Conservation (phyloP, 257 asterid species). For the Solanum dulcamara region DNA sequence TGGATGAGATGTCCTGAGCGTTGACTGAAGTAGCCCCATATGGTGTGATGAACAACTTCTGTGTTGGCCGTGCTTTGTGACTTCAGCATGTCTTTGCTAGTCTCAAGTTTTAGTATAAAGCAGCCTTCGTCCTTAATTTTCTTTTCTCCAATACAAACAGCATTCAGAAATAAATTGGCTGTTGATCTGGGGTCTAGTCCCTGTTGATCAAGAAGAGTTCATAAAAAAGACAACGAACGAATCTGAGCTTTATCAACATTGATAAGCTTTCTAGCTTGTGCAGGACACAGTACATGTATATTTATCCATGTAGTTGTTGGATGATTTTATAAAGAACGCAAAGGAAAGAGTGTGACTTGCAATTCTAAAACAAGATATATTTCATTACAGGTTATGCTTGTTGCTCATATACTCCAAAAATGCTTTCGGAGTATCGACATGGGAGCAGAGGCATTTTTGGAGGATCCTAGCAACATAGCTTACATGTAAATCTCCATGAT, state of each 20-base stretch:
- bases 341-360: background rate
- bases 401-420: background rate
- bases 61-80: conserved; percentile 70
- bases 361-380: background rate
- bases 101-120: conserved; percentile 61
- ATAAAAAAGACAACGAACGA: background rate
- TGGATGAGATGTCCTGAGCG: conserved; percentile 60
- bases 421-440: background rate
- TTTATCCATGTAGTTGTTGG: background rate
- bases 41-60: conserved; percentile 63
- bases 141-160: conserved; percentile 74
- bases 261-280: background rate
- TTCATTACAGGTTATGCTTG: background rate
- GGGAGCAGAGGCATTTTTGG: background rate
- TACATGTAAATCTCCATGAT: background rate
- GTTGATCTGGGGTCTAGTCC: conserved; percentile 92
- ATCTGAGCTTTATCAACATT: background rate
- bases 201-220: conserved; percentile 15
- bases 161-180: conserved; percentile 66
- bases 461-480: background rate
- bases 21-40: conserved; percentile 91
- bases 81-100: conserved; percentile 37
- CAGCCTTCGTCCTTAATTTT: conserved; percentile 49
- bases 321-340: background rate
- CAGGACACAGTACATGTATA: background rate